These are phyloP conservation scores for Juglanconis juglandina DNA, from an alignment of 2,329 filamentous ascomycete species.

Conservation along the genomic window DNA sequence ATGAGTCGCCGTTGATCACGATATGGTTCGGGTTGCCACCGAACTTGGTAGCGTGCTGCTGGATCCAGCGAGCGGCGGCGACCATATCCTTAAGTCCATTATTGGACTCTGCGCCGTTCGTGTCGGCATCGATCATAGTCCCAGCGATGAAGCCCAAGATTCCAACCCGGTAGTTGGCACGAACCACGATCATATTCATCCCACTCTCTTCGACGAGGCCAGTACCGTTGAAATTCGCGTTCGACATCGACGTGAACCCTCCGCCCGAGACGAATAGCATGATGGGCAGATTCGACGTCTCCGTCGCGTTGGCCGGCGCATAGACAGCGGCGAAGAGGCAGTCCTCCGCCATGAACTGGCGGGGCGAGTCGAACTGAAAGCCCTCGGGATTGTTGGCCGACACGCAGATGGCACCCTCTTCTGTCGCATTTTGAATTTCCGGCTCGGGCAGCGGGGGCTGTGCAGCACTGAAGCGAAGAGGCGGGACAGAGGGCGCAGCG, in stretches of 20 bases:
- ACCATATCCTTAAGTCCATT: slow-evolving; percentile 14
- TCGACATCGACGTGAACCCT: slow-evolving; percentile 11
- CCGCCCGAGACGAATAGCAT: slow-evolving; percentile 11
- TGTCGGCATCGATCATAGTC: slow-evolving; percentile 7
- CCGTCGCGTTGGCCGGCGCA: slow-evolving; percentile 9
- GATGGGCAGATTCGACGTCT: slow-evolving; percentile 8
- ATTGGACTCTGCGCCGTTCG: slow-evolving; percentile 4
- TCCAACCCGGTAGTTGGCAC: slow-evolving; percentile 12
- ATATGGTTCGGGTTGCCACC: slow-evolving; percentile 15
- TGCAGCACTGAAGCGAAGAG: slow-evolving; percentile 3
- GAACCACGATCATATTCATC: slow-evolving; percentile 8
- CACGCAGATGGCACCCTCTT: slow-evolving; percentile 5
- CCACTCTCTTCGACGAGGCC: slow-evolving; percentile 11
- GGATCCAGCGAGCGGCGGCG: slow-evolving; percentile 10
- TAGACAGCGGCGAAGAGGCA: slow-evolving; percentile 13
- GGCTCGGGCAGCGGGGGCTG: slow-evolving; percentile 5
- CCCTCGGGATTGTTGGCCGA: slow-evolving; percentile 13
- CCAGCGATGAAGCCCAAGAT: slow-evolving; percentile 13
- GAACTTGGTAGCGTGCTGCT: slow-evolving; percentile 11
- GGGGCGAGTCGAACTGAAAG: slow-evolving; percentile 7
- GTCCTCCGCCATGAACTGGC: slow-evolving; percentile 15
- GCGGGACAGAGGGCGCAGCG: slow-evolving; percentile 8
- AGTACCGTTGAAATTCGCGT: slow-evolving; percentile 11
- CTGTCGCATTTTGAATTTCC: slow-evolving; percentile 7
- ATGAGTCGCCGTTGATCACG: slow-evolving; percentile 5